Percentiles rank a stretch among this genome's conserved stretches.
These are phyloP conservation scores for Paraconiothyrium brasiliense DNA, from an alignment of 2,329 filamentous ascomycete genomes.

Conservation along the genomic window DNA sequence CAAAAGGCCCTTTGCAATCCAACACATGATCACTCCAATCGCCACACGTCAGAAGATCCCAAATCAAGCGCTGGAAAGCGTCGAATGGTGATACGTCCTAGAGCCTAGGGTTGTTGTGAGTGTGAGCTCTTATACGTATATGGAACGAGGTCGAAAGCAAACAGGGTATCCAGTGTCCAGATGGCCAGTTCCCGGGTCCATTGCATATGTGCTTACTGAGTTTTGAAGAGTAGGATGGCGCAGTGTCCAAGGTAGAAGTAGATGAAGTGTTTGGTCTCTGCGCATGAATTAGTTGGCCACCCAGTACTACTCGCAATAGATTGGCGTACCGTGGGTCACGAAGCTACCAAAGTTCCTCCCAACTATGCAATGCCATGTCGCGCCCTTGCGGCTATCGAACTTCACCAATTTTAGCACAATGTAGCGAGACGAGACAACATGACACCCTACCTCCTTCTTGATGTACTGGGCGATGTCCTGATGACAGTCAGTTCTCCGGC, in stretches of 20 bases:
- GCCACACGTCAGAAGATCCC: slow-evolving; percentile 9
- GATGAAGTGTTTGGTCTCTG: slow-evolving; percentile 99
- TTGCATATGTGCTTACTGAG: slow-evolving; percentile 68
- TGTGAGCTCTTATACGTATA: not conserved
- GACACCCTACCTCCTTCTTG: slow-evolving; percentile 78
- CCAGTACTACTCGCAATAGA: not conserved
- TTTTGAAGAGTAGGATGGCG: slow-evolving; percentile 98
- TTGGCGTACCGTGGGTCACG: slow-evolving; percentile 85
- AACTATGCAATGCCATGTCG: slow-evolving; percentile 99
- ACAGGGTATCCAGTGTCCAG: slow-evolving; percentile 16
- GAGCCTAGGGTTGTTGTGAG: slow-evolving; percentile 15
- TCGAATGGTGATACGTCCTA: slow-evolving; percentile 2
- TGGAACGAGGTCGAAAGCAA: slow-evolving; percentile 7
- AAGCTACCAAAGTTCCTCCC: slow-evolving; percentile 99
- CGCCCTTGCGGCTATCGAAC: slow-evolving; percentile 97
- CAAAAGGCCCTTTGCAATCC: slow-evolving; percentile 22
- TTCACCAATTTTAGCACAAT: slow-evolving; percentile 53
- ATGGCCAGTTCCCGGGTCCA: slow-evolving; percentile 15
- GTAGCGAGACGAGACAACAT: not conserved
- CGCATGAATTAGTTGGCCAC: slow-evolving; percentile 28
- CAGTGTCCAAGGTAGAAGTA: slow-evolving; percentile 99
- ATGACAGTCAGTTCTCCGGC: slow-evolving; percentile 14
- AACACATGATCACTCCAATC: slow-evolving; percentile 15
- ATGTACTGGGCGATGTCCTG: slow-evolving; percentile 96
- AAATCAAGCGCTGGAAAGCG: too few species aligned